Evolutionary conservation across 768 basidiomycete genomes (phyloP), one percentile per base, ranked within the genome.

Genomic region (Hypholoma sublateritium): DNA sequence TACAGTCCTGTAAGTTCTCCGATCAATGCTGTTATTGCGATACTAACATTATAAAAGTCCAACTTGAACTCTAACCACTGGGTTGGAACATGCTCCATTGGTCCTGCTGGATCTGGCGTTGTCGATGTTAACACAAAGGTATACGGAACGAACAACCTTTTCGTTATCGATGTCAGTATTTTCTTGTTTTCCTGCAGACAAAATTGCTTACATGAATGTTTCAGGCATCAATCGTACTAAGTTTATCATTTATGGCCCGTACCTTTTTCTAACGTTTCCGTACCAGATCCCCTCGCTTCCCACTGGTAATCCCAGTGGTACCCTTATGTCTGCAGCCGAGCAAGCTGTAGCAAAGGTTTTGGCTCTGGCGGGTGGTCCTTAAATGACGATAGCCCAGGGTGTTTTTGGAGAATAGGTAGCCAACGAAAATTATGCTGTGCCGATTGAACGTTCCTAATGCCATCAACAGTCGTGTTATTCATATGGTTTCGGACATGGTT

Each of bases 51-150:
- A 25, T 32, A 22, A 13, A 52, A 75, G 73, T 65, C 59, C 16
- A 72, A 72, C 21, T 70, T 85, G 70, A 74, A 81, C 69, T 84
- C 83, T 5, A 87, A 87, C 62, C 85, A 87, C 67, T 86, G 85
- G 84, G 80, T 84, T 16, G 84, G 83, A 17, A 75, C 83, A 4
- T 77, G 77, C 62, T 72, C 66, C 35, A 81, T 87, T 42, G 80
- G 80, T 14, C 58, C 46, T 32, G 24, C 39, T 5, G 53, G 43
- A 9, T 44, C 19, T 24, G 51, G 51, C 17, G 85, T 87, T 21
- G 84, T 87, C 17, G 85, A 86, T 58, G 67, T 76, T 57, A 84
- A 86, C 65, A 70, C 77, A 11, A 82, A 83, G 65, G 87, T 87
- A 4, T 70, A 71, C 47, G 69, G 71, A 55, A 80, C 79, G 3